Evolutionary conservation across 2,329 filamentous ascomycete genomes (phyloP), one percentile per base, ranked within the genome.

Genomic region (Colletotrichum sidae): DNA sequence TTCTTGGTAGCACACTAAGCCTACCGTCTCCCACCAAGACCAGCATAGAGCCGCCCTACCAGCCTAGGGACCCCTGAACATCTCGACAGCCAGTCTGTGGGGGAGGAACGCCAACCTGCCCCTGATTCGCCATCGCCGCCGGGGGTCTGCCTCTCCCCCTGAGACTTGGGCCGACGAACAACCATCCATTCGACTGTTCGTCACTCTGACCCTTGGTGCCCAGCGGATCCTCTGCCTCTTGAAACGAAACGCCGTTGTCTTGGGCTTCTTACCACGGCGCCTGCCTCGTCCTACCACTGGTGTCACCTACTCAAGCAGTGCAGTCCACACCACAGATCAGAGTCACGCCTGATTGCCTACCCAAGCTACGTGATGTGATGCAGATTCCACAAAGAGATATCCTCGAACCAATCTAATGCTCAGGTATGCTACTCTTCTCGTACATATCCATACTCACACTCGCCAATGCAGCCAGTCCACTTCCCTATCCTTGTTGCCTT

Each of bases 391-490:
- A 61, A 51, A 45, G 42, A 35, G 50, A 49, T 51, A 10, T 49
- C 42, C 52, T 61, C 39, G 45, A 67, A 67, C 64, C 64, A 67
- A 65, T 65, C 49, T 65, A 60, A 67, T 67, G 64, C 64, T 55
- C 54, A 59, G 47, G 38, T 54, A 67, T 60, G 60, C 60, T 63
- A 50, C 59, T 64, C 53, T 67, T 54, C 54, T 67, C 64, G 64
- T 67, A 67, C 64, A 67, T 46, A 50, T 65, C 53, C 64, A 60
- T 59, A 44, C 45, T 67, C 49, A 60, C 55, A 44, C 45, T 67
- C 49, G 55, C 39, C 60, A 47, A 60, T 65, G 60, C 54, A 41
- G 25, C 50, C 49, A 34, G 39, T n/a, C 37, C 34, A 34, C 39
- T 35, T 35, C 49, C 34, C 39, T 39, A 10, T 50, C 37, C 41